phyloP scores from a whole-genome alignment of 208 protist genomes.

The Crithidia sp. region DNA sequence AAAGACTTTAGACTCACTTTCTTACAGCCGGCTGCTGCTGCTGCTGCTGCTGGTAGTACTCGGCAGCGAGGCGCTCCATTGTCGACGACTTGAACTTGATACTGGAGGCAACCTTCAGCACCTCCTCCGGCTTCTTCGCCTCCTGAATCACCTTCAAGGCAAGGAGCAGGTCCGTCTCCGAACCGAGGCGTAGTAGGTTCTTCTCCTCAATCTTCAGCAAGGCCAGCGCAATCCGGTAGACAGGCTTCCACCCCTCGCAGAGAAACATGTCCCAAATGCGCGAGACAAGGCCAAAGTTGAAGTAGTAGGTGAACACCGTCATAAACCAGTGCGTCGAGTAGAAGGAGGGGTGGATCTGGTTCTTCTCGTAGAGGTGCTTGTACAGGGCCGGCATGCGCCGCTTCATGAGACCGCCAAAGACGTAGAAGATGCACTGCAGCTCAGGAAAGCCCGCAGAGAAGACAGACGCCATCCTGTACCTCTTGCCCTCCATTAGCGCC shows the following conservation, averaged over 20 bases:
- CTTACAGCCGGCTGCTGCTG: not conserved
- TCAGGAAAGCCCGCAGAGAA: conserved; percentile 80
- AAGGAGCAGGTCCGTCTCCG: conserved; percentile 68
- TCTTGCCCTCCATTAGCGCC: conserved; percentile 77
- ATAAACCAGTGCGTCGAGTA: conserved; percentile 90
- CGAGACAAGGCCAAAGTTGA: conserved; percentile 79
- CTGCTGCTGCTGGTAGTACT: conserved; percentile 24
- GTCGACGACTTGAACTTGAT: conserved; percentile 75
- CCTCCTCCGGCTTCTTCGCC: conserved; percentile 48
- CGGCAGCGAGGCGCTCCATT: conserved; percentile 31
- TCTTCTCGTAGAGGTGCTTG: conserved; percentile 34
- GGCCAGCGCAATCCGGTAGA: conserved; percentile 83
- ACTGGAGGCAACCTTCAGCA: conserved; percentile 61
- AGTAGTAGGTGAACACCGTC: conserved; percentile 85
- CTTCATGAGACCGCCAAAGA: conserved; percentile 70
- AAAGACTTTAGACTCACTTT: not conserved
- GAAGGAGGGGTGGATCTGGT: conserved; percentile 53
- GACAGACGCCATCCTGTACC: conserved; percentile 63
- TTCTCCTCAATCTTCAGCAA: conserved; percentile 71
- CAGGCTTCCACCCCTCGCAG: conserved; percentile 92
- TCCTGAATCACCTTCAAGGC: conserved; percentile 70
- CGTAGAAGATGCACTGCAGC: conserved; percentile 70
- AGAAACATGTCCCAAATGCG: conserved; percentile 94
- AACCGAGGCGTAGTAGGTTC: conserved; percentile 37
- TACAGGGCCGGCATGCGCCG: conserved; percentile 46